phyloP scores from a whole-genome alignment of 495 filamentous ascomycete genomes.

The Podospora bellae-mahoneyi region DNA sequence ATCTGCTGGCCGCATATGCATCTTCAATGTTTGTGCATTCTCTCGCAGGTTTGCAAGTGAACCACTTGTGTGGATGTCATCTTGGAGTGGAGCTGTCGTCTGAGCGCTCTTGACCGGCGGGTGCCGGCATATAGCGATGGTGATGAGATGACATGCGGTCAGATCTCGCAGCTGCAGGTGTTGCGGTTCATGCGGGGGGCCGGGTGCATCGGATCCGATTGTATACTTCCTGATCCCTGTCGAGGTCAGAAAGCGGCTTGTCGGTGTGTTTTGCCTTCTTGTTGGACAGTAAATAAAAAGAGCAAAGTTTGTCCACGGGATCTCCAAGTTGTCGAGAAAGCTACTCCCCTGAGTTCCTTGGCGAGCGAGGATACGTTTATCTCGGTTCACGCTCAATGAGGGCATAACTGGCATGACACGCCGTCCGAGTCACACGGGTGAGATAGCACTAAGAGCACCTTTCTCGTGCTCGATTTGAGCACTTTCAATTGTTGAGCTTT shows the following conservation, averaged over 20 bases:
- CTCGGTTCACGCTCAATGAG: too few relatives aligned
- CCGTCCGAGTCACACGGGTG: too few relatives aligned
- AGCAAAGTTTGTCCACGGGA: neutral
- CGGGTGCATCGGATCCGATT: neutral
- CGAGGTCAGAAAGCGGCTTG: neutral
- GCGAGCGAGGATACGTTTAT: too few relatives aligned
- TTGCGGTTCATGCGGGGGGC: slow-evolving; percentile 10
- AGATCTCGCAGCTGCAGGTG: neutral
- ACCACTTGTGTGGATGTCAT: neutral
- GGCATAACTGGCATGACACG: too few relatives aligned
- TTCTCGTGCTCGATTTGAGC: too few relatives aligned
- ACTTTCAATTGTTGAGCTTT: neutral
- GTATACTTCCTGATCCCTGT: neutral
- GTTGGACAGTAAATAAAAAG: neutral
- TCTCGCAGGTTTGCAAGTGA: neutral
- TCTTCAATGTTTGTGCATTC: neutral
- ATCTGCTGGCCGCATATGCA: neutral
- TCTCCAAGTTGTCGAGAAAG: neutral
- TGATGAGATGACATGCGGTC: neutral
- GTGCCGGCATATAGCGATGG: neutral
- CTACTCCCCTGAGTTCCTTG: too few relatives aligned
- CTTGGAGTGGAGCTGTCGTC: neutral
- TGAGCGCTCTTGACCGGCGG: slow-evolving; percentile 2
- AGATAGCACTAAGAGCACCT: too few relatives aligned
- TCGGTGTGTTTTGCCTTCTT: neutral